Evolutionary conservation across 2,329 filamentous ascomycete genomes (phyloP).

Genomic region (Aspergillus neotritici): DNA sequence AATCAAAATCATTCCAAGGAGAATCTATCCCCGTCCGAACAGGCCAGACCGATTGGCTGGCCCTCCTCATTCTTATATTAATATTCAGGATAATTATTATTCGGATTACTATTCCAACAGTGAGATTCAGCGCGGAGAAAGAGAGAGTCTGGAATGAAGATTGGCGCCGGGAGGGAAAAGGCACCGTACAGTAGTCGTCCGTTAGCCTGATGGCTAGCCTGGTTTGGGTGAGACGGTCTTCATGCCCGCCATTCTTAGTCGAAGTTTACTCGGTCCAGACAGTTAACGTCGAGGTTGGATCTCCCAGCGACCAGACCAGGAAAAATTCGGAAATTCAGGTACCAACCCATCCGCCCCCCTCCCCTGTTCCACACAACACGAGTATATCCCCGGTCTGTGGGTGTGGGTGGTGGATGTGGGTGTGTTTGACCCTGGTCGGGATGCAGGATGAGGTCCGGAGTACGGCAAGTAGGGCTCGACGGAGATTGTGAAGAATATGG

Average conservation of each 20-base stretch:
- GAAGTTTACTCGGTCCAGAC: conserved; percentile 9
- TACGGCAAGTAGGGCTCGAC: background rate
- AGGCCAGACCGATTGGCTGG: no score
- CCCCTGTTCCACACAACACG: conserved; percentile 11
- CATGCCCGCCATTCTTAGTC: conserved; percentile 2
- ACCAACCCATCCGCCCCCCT: conserved; percentile 11
- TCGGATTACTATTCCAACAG: no score
- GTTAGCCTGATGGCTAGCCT: conserved; percentile 1
- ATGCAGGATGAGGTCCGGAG: background rate
- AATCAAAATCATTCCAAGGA: no score
- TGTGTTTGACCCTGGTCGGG: background rate
- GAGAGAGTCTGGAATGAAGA: conserved; percentile 18
- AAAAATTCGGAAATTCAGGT: conserved; percentile 18
- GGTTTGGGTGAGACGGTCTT: conserved; percentile 1
- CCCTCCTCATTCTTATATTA: no score
- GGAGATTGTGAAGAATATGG: no score
- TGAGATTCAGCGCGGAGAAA: background rate
- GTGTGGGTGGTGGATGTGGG: background rate
- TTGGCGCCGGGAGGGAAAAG: conserved; percentile 18
- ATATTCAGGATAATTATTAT: no score
- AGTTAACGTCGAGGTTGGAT: conserved; percentile 10
- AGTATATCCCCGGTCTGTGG: background rate
- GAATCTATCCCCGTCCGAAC: no score
- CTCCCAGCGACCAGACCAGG: conserved; percentile 7
- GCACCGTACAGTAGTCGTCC: conserved; percentile 11